Percentiles rank a stretch among this genome's conserved stretches.
These are phyloP conservation scores for Graphilbum ipis-grandicollis DNA, from an alignment of 2,329 filamentous ascomycete genomes.

Conservation along the genomic window DNA sequence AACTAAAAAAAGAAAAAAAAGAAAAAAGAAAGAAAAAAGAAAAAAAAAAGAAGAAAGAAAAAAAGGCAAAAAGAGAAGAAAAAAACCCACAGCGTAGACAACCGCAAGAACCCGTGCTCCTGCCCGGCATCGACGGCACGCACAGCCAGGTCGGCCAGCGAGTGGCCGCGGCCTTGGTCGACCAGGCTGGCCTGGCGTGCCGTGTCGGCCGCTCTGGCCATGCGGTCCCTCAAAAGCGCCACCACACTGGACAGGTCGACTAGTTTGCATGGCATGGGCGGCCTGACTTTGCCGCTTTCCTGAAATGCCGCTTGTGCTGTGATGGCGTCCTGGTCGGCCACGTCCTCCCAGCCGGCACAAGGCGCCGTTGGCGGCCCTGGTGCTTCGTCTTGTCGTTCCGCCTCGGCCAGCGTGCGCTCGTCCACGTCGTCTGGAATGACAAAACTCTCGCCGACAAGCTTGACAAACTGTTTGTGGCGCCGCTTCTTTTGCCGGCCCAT, in stretches of 20 bases:
- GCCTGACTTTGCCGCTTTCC: too few relatives aligned
- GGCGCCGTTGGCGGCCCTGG: too few relatives aligned
- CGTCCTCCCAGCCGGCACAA: too few relatives aligned
- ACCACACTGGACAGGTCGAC: conserved; percentile 1
- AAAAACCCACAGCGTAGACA: conserved; percentile 6
- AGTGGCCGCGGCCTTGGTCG: not conserved
- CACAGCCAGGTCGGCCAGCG: conserved; percentile 3
- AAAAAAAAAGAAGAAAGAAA: not conserved
- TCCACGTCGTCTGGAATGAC: conserved; percentile 23
- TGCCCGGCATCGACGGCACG: conserved; percentile 1
- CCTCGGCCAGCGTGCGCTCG: conserved; percentile 9
- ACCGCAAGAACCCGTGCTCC: conserved; percentile 3
- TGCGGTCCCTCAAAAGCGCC: not conserved
- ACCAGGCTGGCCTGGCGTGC: not conserved
- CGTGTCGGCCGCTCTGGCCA: not conserved
- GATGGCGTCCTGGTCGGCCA: too few relatives aligned
- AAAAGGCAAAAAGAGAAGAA: not conserved
- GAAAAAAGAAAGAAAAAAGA: too few relatives aligned
- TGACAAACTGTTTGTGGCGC: conserved; percentile 4
- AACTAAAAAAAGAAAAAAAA: not conserved
- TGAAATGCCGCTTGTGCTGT: too few relatives aligned
- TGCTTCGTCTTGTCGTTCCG: too few relatives aligned
- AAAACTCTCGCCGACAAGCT: conserved; percentile 13
- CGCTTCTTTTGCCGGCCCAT: not conserved
- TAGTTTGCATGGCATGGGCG: too few relatives aligned